Conservation (phyloP, 768 basidiomycete species). For the Sutorius australiensis region DNA sequence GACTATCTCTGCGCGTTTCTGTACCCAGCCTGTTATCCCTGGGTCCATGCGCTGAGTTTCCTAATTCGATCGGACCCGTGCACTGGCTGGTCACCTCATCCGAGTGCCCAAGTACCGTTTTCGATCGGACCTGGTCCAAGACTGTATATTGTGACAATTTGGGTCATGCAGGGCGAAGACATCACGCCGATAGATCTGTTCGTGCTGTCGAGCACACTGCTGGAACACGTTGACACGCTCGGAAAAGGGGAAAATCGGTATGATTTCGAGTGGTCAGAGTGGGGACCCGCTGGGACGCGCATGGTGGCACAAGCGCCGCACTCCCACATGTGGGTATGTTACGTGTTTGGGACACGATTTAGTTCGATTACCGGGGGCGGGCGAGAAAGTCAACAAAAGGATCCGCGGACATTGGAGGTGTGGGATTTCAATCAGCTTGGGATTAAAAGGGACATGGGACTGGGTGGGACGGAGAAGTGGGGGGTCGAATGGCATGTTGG, state of each 20-base stretch:
- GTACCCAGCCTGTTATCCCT: constrained; percentile 37
- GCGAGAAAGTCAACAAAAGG: constrained; percentile 8
- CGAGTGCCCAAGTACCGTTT: constrained; percentile 43
- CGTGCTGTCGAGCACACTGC: constrained; percentile 38
- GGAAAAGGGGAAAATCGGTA: constrained; percentile 13
- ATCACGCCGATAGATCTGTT: constrained; percentile 39
- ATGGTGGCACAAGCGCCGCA: constrained; percentile 36
- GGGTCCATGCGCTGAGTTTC: constrained; percentile 31
- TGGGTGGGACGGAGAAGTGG: not conserved
- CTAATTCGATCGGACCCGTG: constrained; percentile 53
- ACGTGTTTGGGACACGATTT: constrained; percentile 49
- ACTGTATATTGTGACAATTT: constrained; percentile 46
- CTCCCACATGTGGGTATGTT: constrained; percentile 55
- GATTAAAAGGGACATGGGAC: constrained; percentile 26
- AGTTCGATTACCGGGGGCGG: constrained; percentile 26
- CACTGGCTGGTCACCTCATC: constrained; percentile 40
- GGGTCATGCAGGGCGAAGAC: constrained; percentile 30
- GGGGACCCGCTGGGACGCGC: constrained; percentile 50
- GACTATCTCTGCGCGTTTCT: constrained; percentile 37
- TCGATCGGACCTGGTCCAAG: constrained; percentile 38
- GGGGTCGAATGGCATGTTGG: constrained; percentile 24
- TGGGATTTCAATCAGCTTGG: constrained; percentile 52
- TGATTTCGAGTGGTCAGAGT: constrained; percentile 44
- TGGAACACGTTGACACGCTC: constrained; percentile 23
- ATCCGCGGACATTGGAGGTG: constrained; percentile 32